These are phyloP conservation scores for Vigna unguiculata DNA, from an alignment of 306 rosid genomes.

Conservation along the genomic window DNA sequence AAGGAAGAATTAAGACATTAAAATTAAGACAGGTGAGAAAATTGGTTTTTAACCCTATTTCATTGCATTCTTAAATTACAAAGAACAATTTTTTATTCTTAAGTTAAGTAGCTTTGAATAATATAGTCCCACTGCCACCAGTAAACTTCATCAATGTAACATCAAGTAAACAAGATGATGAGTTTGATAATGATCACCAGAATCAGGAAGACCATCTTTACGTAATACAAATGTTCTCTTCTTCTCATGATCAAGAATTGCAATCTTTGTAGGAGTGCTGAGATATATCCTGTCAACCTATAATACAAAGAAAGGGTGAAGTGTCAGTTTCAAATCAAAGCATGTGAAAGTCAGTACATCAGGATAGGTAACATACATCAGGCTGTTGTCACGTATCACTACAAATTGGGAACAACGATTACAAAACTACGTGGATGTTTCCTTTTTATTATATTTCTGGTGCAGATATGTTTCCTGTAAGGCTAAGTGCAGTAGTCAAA, in stretches of 20 bases:
- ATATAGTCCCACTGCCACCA: background rate
- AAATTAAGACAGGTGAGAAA: background rate
- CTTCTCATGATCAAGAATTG: slow-evolving; percentile 83
- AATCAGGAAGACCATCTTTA: slow-evolving; percentile 94
- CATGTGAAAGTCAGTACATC: slow-evolving; percentile 29
- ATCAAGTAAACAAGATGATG: slow-evolving; percentile 29
- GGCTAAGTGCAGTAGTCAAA: background rate
- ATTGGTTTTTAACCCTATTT: too few relatives aligned
- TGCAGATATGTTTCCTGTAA: background rate
- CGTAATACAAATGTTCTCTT: slow-evolving; percentile 83
- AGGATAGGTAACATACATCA: background rate
- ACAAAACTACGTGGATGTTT: slow-evolving; percentile 8
- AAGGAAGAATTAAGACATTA: background rate
- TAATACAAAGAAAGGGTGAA: slow-evolving; percentile 27
- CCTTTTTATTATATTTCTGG: background rate
- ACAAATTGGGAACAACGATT: background rate
- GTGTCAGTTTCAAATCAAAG: slow-evolving; percentile 31
- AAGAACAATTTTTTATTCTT: background rate
- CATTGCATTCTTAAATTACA: background rate
- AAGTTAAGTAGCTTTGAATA: background rate
- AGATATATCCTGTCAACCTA: slow-evolving; percentile 86
- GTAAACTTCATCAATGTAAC: background rate
- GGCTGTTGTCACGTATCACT: background rate
- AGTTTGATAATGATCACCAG: slow-evolving; percentile 55
- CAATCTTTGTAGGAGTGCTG: slow-evolving; percentile 83